phyloP scores from a whole-genome alignment of 495 filamentous ascomycete genomes.

The Jackrogersella multiformis region DNA sequence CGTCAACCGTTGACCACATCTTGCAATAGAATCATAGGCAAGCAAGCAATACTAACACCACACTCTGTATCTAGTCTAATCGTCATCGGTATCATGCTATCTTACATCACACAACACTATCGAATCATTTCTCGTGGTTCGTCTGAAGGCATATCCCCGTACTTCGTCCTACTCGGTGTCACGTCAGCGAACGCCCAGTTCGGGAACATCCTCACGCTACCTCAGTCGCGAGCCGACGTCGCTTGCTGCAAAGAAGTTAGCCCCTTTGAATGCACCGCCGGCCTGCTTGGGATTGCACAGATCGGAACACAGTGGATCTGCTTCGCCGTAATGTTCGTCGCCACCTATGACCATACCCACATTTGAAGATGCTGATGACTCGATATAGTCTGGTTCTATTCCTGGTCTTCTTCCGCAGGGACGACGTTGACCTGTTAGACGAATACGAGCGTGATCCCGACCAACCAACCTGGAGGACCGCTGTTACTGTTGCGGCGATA shows the following conservation, averaged over 20 bases:
- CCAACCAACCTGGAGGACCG: slow-evolving; percentile 75
- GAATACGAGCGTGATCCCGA: slow-evolving; percentile 49
- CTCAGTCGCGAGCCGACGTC: slow-evolving; percentile 77
- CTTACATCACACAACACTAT: slow-evolving; percentile 93
- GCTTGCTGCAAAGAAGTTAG: slow-evolving; percentile 84
- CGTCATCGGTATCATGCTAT: slow-evolving; percentile 87
- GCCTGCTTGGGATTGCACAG: slow-evolving; percentile 86
- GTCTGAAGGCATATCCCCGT: slow-evolving; percentile 95
- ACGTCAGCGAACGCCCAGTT: slow-evolving; percentile 88
- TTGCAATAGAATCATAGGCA: not conserved
- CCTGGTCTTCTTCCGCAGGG: slow-evolving; percentile 80
- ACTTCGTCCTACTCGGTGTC: slow-evolving; percentile 90
- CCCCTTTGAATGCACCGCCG: slow-evolving; percentile 83
- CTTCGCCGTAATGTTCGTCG: slow-evolving; percentile 87
- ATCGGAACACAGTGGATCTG: slow-evolving; percentile 90
- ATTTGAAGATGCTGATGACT: slow-evolving; percentile 2
- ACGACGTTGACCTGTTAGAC: slow-evolving; percentile 61
- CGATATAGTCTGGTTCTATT: slow-evolving; percentile 78
- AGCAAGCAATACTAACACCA: slow-evolving; percentile 10
- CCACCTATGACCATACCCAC: not conserved
- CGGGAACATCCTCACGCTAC: slow-evolving; percentile 88
- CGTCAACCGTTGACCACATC: not conserved
- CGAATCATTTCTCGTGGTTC: slow-evolving; percentile 87
- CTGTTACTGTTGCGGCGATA: slow-evolving; percentile 71
- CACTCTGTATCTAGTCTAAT: slow-evolving; percentile 69